A percentile compares a stretch with the other conserved stretches of the same genome.
Conservation (phyloP, 805 yeast species). For the Candida methanosorbosa region DNA sequence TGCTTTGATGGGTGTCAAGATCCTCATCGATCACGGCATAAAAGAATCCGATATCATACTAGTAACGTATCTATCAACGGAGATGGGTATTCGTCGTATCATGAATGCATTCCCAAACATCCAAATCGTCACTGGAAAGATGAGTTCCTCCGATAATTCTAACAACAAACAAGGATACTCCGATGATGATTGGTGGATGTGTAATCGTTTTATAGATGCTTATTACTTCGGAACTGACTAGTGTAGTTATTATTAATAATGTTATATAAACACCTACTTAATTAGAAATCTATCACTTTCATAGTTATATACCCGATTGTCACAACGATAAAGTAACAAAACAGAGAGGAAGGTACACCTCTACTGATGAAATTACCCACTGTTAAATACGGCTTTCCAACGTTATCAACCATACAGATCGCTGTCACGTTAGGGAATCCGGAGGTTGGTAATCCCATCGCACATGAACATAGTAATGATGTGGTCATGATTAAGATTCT, state of each 20-base stretch:
- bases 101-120: slow-evolving; percentile 66
- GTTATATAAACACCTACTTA: no score
- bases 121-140: slow-evolving; percentile 58
- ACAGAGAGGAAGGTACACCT: slow-evolving; percentile 82
- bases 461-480: slow-evolving; percentile 75
- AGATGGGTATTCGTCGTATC: slow-evolving; percentile 66
- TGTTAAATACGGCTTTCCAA: slow-evolving; percentile 83
- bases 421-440: slow-evolving; percentile 99
- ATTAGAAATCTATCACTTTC: slow-evolving; percentile 44
- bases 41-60: slow-evolving; percentile 52
- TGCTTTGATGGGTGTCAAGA: slow-evolving; percentile 88
- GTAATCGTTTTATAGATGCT: slow-evolving; percentile 63
- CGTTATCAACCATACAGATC: slow-evolving; percentile 85
- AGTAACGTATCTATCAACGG: slow-evolving; percentile 69
- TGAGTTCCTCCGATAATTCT: slow-evolving; percentile 28
- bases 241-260: background rate
- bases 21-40: slow-evolving; percentile 74
- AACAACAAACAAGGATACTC: background rate
- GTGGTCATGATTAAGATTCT: slow-evolving; percentile 62
- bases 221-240: slow-evolving; percentile 64
- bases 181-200: slow-evolving; percentile 51
- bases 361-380: slow-evolving; percentile 81
- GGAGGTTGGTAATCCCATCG: slow-evolving; percentile 96
- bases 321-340: slow-evolving; percentile 64
- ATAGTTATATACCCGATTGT: slow-evolving; percentile 75